Base-by-base conservation (phyloP, 2,329 filamentous ascomycete species). In the Neofusicoccum kwambonambiense region DNA sequence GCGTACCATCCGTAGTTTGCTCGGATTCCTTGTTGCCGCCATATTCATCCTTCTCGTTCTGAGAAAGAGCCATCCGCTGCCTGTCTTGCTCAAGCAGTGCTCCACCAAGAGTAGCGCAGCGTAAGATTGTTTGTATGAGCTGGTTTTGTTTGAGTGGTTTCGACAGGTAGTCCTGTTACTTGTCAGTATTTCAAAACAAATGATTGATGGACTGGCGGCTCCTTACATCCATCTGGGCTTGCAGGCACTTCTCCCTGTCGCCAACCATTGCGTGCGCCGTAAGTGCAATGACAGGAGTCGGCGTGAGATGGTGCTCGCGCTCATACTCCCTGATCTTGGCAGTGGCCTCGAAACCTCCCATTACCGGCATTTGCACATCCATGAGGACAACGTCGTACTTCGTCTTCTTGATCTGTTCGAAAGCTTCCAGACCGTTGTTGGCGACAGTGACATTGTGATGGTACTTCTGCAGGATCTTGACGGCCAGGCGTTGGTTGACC, bases 301-400 rank as follows among this genome's bases (percentile, higher is more conserved):
- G 87, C 65, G 91, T 88, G 39, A 92, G 86, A 64, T 89, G 89
- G 70, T 92, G 87, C 69, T 89, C 90, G 66, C 90, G 88, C 77
- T 99, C 95, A 77, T 94, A 98, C 76, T 97, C 93, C 72, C 95
- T 88, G 70, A 99, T 99, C 82, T 97, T 97, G 70, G 89, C 91
- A 4, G 95, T 99, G 13, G 95, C 93, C 79, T 99, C 95, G 75
- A 99, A 98, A 69, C 87, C 81, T 80, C 91, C 89, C 93, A 98
- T 98, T 73, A 98, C 91, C n/a, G 95, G 95, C 95, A 99, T 99
- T 77, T 98, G 95, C 17, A 99, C 95, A 75, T 99, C 95, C 95
- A 99, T 99, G 56, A 99, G 85, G 69, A 99, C 95, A 67, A 97
- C 92, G 77, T 99, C 95, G 76, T 96, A 99, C 75, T 92, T 90